Evolutionary conservation across 495 filamentous ascomycete genomes (phyloP).

Genomic region (Saxophila tyrrhenica): DNA sequence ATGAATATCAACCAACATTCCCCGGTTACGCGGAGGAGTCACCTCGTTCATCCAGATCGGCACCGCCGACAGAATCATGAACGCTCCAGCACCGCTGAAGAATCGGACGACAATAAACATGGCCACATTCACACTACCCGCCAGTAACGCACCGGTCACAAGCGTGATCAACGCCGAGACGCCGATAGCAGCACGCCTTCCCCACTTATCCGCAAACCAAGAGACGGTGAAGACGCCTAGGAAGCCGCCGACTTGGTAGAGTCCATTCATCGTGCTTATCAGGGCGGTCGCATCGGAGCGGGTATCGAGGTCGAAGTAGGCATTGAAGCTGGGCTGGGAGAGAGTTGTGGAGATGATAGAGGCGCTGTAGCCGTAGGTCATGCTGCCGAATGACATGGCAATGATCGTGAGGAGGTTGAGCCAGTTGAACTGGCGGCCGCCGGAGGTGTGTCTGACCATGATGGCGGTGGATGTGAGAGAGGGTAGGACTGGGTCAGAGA

Average conservation of each 20-base stretch:
- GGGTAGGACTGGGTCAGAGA: too few species aligned
- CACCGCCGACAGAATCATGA: neutral
- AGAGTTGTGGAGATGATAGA: slow-evolving; percentile 1
- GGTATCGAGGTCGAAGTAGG: slow-evolving; percentile 5
- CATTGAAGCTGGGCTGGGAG: slow-evolving; percentile 1
- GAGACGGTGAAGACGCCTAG: neutral
- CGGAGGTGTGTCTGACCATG: neutral
- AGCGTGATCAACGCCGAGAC: neutral
- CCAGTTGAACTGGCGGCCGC: neutral
- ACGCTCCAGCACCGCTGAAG: neutral
- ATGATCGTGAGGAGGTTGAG: neutral
- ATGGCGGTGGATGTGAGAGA: neutral
- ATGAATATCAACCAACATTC: slow-evolving; percentile 3
- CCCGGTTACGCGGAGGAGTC: slow-evolving; percentile 1
- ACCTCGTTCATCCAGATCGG: neutral
- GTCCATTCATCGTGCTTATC: neutral
- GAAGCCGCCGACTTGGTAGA: slow-evolving; percentile 1
- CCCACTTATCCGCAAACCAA: neutral
- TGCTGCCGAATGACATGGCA: neutral
- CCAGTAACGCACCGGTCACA: neutral
- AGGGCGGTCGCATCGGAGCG: neutral
- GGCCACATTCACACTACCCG: neutral
- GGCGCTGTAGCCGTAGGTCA: slow-evolving; percentile 6
- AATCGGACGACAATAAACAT: neutral
- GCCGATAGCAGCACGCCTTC: neutral